These are phyloP conservation scores for Lenzites betulinus DNA, from an alignment of 768 basidiomycete genomes.

Conservation along the genomic window DNA sequence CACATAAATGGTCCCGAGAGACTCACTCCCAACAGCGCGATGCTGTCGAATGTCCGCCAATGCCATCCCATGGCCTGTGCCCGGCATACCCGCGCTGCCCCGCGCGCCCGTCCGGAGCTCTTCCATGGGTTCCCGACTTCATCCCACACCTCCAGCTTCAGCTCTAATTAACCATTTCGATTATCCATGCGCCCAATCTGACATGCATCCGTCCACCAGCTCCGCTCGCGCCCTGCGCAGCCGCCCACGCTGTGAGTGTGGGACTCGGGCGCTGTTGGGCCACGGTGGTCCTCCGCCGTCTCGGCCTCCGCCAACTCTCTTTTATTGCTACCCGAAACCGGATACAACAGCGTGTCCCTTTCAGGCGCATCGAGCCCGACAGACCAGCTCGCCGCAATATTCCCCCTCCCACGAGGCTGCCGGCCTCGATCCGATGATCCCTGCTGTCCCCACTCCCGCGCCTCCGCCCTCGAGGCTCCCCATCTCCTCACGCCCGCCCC, in stretches of 20 bases:
- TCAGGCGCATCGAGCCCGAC: slow-evolving; percentile 11
- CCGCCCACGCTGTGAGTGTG: neutral
- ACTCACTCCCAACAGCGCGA: neutral
- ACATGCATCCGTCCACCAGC: neutral
- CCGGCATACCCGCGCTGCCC: neutral
- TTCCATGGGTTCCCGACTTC: neutral
- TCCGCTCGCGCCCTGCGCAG: neutral
- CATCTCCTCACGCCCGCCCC: neutral
- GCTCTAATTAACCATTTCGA: neutral
- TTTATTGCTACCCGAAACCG: slow-evolving; percentile 7
- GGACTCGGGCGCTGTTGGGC: neutral
- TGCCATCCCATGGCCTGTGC: neutral
- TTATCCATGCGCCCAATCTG: neutral
- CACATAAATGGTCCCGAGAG: too few relatives aligned
- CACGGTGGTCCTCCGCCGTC: neutral
- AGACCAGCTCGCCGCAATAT: slow-evolving; percentile 20
- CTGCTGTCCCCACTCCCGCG: neutral
- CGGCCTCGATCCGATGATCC: slow-evolving; percentile 1
- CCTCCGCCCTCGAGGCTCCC: neutral
- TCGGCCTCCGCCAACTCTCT: slow-evolving; percentile 13
- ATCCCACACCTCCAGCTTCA: neutral
- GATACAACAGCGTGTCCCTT: slow-evolving; percentile 17
- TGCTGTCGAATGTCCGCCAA: neutral
- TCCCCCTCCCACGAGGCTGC: slow-evolving; percentile 12
- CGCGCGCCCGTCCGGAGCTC: too few relatives aligned